Evolutionary conservation across 768 basidiomycete species (phyloP).

Genomic region (Asterophora parasitica): DNA sequence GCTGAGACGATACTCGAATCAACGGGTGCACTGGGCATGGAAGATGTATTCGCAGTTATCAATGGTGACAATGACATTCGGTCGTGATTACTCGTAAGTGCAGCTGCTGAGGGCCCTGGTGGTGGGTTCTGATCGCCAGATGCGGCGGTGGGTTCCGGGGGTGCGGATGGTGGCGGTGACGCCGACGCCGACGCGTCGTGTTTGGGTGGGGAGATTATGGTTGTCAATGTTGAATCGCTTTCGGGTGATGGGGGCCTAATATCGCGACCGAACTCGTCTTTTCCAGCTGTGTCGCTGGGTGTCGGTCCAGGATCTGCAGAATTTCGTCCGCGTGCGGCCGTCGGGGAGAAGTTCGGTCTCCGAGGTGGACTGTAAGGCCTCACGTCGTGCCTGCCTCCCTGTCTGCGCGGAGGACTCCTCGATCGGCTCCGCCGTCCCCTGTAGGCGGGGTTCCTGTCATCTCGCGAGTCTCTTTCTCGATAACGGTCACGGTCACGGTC

Average conservation of each 20-base stretch:
- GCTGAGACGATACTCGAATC: slow-evolving; percentile 30
- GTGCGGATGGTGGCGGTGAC: slow-evolving; percentile 20
- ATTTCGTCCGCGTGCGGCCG: slow-evolving; percentile 20
- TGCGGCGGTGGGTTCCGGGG: slow-evolving; percentile 15
- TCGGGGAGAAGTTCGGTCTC: slow-evolving; percentile 33
- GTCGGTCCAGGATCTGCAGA: slow-evolving; percentile 16
- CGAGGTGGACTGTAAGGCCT: slow-evolving; percentile 59
- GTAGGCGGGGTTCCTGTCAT: slow-evolving; percentile 32
- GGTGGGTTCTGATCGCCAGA: slow-evolving; percentile 27
- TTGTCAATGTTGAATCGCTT: slow-evolving; percentile 18
- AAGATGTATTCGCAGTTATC: slow-evolving; percentile 58
- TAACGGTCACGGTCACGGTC: slow-evolving; percentile 54
- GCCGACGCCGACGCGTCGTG: slow-evolving; percentile 16
- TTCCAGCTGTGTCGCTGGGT: slow-evolving; percentile 38
- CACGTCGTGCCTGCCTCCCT: slow-evolving; percentile 42
- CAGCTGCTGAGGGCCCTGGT: slow-evolving; percentile 41
- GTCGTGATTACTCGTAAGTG: slow-evolving; percentile 42
- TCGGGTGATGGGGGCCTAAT: slow-evolving; percentile 54
- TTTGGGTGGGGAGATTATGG: slow-evolving; percentile 19
- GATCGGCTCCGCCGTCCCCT: slow-evolving; percentile 63
- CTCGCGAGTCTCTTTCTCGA: slow-evolving; percentile 38
- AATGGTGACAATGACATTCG: slow-evolving; percentile 38
- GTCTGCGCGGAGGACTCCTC: slow-evolving; percentile 65
- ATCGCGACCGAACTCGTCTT: slow-evolving; percentile 87
- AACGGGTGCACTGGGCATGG: slow-evolving; percentile 39